These are phyloP conservation scores for Batrachochytrium dendrobatidis DNA, from an alignment of 371 early-diverging fungal genomes.

Conservation along the genomic window DNA sequence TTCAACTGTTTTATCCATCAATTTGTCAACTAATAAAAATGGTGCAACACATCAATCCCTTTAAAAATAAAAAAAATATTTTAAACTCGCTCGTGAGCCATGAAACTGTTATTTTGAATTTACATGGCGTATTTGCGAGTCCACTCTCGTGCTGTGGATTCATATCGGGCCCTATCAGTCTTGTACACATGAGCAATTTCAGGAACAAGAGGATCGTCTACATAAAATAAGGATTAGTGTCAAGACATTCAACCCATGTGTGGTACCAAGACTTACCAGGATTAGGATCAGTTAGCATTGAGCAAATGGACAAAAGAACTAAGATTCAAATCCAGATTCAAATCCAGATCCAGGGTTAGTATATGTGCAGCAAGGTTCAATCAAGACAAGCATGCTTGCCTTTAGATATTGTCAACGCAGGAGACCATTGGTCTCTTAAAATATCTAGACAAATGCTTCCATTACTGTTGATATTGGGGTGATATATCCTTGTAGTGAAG, in stretches of 20 bases:
- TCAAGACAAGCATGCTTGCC: slow-evolving; percentile 32
- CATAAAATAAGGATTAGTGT: not conserved
- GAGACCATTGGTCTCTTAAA: slow-evolving; percentile 98
- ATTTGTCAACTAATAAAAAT: too few relatives aligned
- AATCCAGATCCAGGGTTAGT: not conserved
- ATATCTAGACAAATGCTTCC: slow-evolving; percentile 98
- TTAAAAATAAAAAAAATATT: too few relatives aligned
- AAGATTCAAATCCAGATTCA: slow-evolving; percentile 18
- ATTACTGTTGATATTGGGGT: slow-evolving; percentile 98
- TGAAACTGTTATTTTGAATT: too few relatives aligned
- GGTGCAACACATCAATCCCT: too few relatives aligned
- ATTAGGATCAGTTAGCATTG: slow-evolving; percentile 97
- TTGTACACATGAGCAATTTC: slow-evolving; percentile 96
- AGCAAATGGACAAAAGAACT: slow-evolving; percentile 94
- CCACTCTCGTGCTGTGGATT: slow-evolving; percentile 87
- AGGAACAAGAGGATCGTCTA: slow-evolving; percentile 89
- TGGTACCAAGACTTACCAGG: slow-evolving; percentile 49
- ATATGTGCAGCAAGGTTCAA: not conserved
- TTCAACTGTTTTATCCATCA: too few relatives aligned
- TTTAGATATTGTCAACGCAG: slow-evolving; percentile 97
- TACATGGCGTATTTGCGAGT: slow-evolving; percentile 57
- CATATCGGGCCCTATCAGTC: slow-evolving; percentile 84
- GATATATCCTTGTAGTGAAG: slow-evolving; percentile 96
- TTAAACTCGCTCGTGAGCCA: too few relatives aligned
- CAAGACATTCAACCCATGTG: slow-evolving; percentile 3